Evolutionary conservation across 805 yeast genomes (phyloP).

Genomic region (Starmerella gropengiesseri): DNA sequence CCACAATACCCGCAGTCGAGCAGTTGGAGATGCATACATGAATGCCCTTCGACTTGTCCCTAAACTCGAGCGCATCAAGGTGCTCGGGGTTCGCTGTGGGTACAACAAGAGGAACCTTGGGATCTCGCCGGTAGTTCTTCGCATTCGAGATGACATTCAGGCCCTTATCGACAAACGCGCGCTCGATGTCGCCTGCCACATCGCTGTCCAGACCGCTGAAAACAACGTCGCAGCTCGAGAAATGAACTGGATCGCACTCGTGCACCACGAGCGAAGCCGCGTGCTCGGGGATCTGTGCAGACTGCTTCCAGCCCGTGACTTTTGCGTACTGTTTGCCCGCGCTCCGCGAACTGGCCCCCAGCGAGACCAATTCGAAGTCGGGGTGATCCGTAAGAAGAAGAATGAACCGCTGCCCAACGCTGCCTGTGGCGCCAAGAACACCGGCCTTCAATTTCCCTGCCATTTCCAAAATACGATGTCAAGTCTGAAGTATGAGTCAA

Average conservation of each 20-base stretch:
- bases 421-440: constrained; percentile 95
- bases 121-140: constrained; percentile 82
- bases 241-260: constrained; percentile 66
- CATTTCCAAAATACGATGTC: not conserved
- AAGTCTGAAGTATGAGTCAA: constrained; percentile 4
- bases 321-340: constrained; percentile 81
- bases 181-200: constrained; percentile 85
- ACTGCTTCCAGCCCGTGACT: constrained; percentile 92
- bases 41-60: constrained; percentile 50
- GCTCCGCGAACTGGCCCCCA: constrained; percentile 90
- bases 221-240: constrained; percentile 84
- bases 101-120: constrained; percentile 82
- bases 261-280: constrained; percentile 55
- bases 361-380: constrained; percentile 66
- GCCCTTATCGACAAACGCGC: constrained; percentile 71
- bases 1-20: constrained; percentile 95
- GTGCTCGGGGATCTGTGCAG: constrained; percentile 60
- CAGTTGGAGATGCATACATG: constrained; percentile 95
- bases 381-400: constrained; percentile 78
- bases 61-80: constrained; percentile 51
- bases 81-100: constrained; percentile 94
- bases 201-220: constrained; percentile 92
- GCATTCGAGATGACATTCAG: constrained; percentile 86
- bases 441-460: constrained; percentile 38
- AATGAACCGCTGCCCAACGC: constrained; percentile 94